Conservation (phyloP, 23 red algal species). For the Gracilariopsis chorda region DNA sequence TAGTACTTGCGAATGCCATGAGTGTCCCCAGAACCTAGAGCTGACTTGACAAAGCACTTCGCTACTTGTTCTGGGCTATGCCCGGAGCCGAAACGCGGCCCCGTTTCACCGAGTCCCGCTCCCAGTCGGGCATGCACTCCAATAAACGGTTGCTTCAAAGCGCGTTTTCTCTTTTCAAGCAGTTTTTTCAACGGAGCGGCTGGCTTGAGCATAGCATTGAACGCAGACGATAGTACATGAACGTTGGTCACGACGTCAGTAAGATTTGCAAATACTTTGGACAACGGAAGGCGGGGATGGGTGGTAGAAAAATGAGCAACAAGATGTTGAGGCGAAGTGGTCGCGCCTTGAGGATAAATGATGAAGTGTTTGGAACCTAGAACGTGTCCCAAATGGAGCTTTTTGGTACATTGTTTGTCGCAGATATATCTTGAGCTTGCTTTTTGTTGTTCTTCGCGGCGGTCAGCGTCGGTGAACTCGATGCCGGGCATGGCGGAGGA, state of each 20-base stretch:
- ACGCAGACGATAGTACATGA: background rate
- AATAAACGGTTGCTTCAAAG: background rate
- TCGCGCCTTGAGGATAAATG: background rate
- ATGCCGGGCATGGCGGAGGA: background rate
- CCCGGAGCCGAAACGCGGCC: background rate
- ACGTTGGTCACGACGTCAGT: background rate
- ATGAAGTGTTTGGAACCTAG: background rate
- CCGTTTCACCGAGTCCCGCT: background rate
- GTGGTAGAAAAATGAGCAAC: background rate
- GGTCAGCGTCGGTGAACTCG: background rate
- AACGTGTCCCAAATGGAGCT: background rate
- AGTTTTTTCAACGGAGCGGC: background rate
- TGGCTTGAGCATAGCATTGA: background rate
- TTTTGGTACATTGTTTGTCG: background rate
- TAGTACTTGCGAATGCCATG: background rate
- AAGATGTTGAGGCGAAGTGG: background rate
- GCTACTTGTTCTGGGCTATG: background rate
- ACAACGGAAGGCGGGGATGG: background rate
- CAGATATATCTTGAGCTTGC: background rate
- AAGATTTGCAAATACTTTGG: background rate
- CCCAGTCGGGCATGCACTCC: background rate
- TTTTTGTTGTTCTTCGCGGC: background rate
- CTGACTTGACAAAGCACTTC: background rate
- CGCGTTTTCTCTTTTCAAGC: background rate
- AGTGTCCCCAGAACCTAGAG: background rate